Conservation (phyloP, 352 stramenopile species). For the Phytophthora foliorum region DNA sequence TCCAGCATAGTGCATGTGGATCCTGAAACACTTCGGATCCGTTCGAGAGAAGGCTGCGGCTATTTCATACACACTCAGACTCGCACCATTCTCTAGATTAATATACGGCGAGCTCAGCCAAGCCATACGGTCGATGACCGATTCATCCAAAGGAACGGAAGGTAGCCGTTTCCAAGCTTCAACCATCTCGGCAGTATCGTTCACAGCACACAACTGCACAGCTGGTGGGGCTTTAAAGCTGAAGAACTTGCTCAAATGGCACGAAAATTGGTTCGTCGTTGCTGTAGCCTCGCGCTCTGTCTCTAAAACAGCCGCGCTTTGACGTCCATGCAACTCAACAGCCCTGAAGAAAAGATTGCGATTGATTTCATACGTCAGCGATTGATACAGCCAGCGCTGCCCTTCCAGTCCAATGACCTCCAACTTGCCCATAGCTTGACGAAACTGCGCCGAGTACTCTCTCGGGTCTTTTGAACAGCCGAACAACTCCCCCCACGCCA, state of each 20-base stretch:
- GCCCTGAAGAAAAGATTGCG: background rate
- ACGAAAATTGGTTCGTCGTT: background rate
- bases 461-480: background rate
- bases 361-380: background rate
- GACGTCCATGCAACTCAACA: background rate
- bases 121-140: background rate
- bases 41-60: background rate
- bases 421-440: conserved; percentile 7
- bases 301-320: background rate
- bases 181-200: background rate
- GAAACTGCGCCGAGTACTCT: conserved; percentile 10
- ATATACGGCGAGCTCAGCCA: conserved; percentile 1
- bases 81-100: background rate
- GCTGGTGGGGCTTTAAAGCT: background rate
- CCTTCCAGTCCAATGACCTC: background rate
- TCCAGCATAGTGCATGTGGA: background rate
- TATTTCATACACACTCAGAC: background rate
- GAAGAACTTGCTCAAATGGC: conserved; percentile 3
- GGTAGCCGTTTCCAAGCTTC: background rate
- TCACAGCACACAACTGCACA: conserved; percentile 1
- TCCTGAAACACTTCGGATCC: background rate
- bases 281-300: background rate
- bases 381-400: background rate
- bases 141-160: background rate
- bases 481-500: conserved; percentile 1